Conservation (phyloP, 345 rosid species). For the Linum lewisii region DNA sequence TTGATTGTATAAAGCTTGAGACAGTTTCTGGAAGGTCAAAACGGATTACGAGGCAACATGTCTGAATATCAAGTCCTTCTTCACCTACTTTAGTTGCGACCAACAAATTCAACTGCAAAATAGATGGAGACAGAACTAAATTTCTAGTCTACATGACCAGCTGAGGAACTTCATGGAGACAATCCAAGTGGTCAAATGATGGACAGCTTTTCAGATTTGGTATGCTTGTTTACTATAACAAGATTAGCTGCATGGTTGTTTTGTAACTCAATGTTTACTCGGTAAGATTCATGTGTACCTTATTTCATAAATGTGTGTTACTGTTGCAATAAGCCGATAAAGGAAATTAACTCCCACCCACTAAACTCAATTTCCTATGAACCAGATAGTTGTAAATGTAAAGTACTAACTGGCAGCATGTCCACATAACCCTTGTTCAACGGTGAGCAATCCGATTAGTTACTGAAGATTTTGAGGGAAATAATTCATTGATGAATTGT, state of each 20-base stretch:
- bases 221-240: too few species aligned
- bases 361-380: not conserved
- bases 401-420: not conserved
- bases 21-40: slow-evolving; percentile 96
- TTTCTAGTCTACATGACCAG: not conserved
- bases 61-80: slow-evolving; percentile 96
- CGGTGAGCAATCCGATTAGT: not conserved
- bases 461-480: too few species aligned
- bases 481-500: too few species aligned
- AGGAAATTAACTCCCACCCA: not conserved
- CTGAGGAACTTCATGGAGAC: not conserved
- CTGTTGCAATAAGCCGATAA: not conserved
- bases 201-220: too few species aligned
- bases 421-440: not conserved
- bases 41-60: slow-evolving; percentile 92
- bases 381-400: not conserved
- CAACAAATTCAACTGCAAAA: slow-evolving; percentile 76
- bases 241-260: too few species aligned
- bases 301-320: not conserved
- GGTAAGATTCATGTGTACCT: not conserved
- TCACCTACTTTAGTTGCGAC: slow-evolving; percentile 97
- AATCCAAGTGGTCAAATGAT: not conserved
- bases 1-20: slow-evolving; percentile 92
- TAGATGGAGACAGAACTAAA: slow-evolving; percentile 9
- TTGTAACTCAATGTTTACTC: not conserved